Conservation (phyloP, 768 basidiomycete genomes). For the Pisolithus marmoratus region DNA sequence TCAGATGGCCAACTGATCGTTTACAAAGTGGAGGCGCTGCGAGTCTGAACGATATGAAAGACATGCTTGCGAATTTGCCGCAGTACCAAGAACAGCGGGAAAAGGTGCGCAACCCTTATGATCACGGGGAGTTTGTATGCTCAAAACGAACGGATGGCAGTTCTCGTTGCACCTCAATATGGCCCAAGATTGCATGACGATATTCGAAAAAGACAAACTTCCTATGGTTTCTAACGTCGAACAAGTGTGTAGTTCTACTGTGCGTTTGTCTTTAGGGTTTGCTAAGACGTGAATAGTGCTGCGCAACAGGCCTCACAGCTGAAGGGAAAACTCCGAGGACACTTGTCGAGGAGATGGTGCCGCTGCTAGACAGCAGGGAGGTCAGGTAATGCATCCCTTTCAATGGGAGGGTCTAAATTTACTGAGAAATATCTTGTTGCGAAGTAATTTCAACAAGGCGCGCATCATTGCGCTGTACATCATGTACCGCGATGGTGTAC, state of each 20-base stretch:
- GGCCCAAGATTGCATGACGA: slow-evolving; percentile 95
- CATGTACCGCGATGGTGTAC: slow-evolving; percentile 91
- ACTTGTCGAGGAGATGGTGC: slow-evolving; percentile 98
- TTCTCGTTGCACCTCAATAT: slow-evolving; percentile 96
- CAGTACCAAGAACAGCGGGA: slow-evolving; percentile 95
- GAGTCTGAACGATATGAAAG: slow-evolving; percentile 96
- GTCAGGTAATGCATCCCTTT: slow-evolving; percentile 53
- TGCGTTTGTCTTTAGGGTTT: background rate
- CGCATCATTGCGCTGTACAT: slow-evolving; percentile 95
- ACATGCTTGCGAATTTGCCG: slow-evolving; percentile 93
- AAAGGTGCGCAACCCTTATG: slow-evolving; percentile 48
- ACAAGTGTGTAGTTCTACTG: slow-evolving; percentile 47
- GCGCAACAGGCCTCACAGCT: slow-evolving; percentile 85
- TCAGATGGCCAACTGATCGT: slow-evolving; percentile 2
- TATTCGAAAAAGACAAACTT: slow-evolving; percentile 86
- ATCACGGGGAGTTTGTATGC: background rate
- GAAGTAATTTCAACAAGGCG: slow-evolving; percentile 86
- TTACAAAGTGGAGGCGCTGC: slow-evolving; percentile 65
- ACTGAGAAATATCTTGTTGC: background rate
- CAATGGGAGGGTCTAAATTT: background rate
- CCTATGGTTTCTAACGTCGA: slow-evolving; percentile 82
- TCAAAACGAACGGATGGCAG: slow-evolving; percentile 33
- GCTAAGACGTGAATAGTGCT: slow-evolving; percentile 53
- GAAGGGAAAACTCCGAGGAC: slow-evolving; percentile 95
- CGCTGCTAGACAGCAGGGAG: slow-evolving; percentile 80